Base-by-base conservation (phyloP, 2,329 filamentous ascomycete genomes). In the Cucurbitaria berberidis region DNA sequence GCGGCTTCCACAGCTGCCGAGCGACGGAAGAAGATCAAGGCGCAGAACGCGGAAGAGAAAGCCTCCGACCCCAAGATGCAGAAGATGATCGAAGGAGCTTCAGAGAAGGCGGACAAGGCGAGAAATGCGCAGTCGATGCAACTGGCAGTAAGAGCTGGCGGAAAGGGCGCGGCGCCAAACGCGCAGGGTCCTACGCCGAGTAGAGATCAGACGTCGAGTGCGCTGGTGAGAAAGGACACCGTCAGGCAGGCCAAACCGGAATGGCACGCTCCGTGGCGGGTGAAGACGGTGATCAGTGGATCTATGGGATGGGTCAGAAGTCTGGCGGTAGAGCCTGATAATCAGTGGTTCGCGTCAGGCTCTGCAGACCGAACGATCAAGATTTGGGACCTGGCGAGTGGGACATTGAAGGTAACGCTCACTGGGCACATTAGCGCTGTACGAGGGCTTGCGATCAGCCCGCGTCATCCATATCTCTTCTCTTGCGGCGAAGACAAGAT, bases 401-500 rank as follows among this genome's bases (percentile, higher is more conserved):
- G 96, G 0, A 57, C 54, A 21, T 55, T 71, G 15, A 70, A 69
- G 44, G 53, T 69, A 5, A 71, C 67, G 9, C 49, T 72, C 36
- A 70, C 67, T 9, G 67, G 68, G 5, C 69, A 72, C 30, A 72
- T 73, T n/a, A 39, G 36, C n/a, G 66, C 67, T 22, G 68, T 69
- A 29, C 60, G 67, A 29, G 95, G 95, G 2, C 83, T 99, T 42
- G 95, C 93, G 0, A 91, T 99, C 7, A 96, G 91, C 18, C 90
- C 93, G 15, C 83, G 95, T 41, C 95, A 99, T 77, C 96, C 95
- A 0, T 99, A 99, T 72, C 84, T 99, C 9, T 99, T 99, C 77
- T 96, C 92, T 10, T 99, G 95, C 70, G 96, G 91, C 53, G 95
- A 99, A 77, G 95, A 99, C 75, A 99, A 99, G 81, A 97, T 97